Percentiles rank a stretch among this genome's conserved stretches.
Conservation (phyloP, 2,329 filamentous ascomycete genomes). For the Thielaviopsis populi region DNA sequence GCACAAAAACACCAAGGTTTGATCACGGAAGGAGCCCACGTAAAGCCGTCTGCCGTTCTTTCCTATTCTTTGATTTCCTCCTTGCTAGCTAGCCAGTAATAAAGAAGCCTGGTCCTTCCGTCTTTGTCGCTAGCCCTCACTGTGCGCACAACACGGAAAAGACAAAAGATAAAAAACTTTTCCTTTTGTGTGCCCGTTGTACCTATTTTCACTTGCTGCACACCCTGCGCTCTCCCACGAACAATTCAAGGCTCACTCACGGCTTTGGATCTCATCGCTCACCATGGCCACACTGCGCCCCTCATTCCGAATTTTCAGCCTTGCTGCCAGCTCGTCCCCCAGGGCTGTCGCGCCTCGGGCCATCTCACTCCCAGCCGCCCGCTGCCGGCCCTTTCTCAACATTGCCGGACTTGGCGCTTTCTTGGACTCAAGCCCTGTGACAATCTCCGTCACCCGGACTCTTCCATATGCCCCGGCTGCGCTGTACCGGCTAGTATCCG, state of each 20-base stretch:
- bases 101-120: not conserved
- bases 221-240: not conserved
- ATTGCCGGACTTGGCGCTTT: slow-evolving; percentile 22
- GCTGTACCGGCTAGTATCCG: slow-evolving; percentile 76
- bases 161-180: not conserved
- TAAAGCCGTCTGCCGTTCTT: not conserved
- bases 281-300: not conserved
- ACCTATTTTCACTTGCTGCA: not conserved
- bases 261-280: not conserved
- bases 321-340: not conserved
- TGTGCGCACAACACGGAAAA: not conserved
- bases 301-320: not conserved
- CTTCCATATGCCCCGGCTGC: slow-evolving; percentile 57
- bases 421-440: slow-evolving; percentile 33
- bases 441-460: slow-evolving; percentile 55
- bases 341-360: not conserved
- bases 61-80: not conserved
- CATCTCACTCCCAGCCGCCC: slow-evolving; percentile 18
- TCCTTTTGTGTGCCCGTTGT: not conserved
- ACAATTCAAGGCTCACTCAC: not conserved
- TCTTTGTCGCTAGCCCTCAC: not conserved
- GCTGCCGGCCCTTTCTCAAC: slow-evolving; percentile 27
- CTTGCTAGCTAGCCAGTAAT: not conserved
- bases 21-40: not conserved
- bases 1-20: not conserved